Conservation (phyloP, 139 green algal species). For the Mychonastes homosphaera region DNA sequence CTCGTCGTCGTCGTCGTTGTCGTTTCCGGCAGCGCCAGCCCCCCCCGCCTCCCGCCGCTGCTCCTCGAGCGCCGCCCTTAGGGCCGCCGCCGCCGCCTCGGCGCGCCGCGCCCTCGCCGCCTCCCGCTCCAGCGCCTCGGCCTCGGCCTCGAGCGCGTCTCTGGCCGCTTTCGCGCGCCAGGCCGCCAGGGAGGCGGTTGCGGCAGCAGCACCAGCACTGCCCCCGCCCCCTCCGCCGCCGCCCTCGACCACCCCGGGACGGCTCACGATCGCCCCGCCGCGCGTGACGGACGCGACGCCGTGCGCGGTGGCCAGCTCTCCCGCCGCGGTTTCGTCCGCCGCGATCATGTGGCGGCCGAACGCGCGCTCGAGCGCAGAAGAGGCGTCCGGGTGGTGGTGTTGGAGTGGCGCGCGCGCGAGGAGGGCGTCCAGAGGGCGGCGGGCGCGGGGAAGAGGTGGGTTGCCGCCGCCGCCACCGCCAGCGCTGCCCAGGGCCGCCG, state of each 20-base stretch:
- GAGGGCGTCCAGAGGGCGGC: slow-evolving; percentile 1
- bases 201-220: background rate
- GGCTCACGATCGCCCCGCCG: slow-evolving; percentile 22
- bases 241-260: slow-evolving; percentile 25
- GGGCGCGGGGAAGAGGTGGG: no score
- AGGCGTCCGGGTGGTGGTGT: background rate
- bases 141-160: no score
- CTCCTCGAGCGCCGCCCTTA: no score
- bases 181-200: slow-evolving; percentile 12
- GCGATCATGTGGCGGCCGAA: slow-evolving; percentile 34
- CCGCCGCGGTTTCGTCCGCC: slow-evolving; percentile 23
- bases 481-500: no score
- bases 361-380: slow-evolving; percentile 21
- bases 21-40: no score
- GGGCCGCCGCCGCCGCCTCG: no score
- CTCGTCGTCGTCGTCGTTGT: no score
- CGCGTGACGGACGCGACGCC: slow-evolving; percentile 22
- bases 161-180: no score
- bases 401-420: slow-evolving; percentile 25
- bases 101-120: no score
- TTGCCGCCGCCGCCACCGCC: no score
- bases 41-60: no score
- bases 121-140: no score
- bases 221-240: background rate
- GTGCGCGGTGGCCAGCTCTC: slow-evolving; percentile 14